Evolutionary conservation across 345 rosid genomes (phyloP).

Genomic region (Moringa oleifera): DNA sequence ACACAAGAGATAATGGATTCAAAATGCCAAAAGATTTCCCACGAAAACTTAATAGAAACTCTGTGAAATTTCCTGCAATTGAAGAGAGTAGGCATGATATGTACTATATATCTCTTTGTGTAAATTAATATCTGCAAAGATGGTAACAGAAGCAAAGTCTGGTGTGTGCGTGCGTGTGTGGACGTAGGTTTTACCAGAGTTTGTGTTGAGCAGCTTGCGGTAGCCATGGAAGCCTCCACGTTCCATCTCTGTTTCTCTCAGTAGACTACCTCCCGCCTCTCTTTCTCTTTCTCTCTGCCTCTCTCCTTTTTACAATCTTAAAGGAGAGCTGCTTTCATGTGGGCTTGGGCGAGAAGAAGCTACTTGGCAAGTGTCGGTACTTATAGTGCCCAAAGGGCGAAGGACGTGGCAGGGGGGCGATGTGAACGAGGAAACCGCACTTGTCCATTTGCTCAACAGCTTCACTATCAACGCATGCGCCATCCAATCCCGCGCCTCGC

Average conservation of each 20-base stretch:
- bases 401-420: constrained; percentile 34
- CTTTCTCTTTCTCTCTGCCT: background rate
- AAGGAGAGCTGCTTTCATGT: too few species aligned
- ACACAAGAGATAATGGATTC: too few species aligned
- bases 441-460: background rate
- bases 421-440: constrained; percentile 34
- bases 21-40: too few species aligned
- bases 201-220: constrained; percentile 42
- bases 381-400: constrained; percentile 10
- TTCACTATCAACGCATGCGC: background rate
- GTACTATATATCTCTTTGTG: too few species aligned
- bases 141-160: too few species aligned
- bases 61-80: too few species aligned
- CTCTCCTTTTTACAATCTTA: too few species aligned
- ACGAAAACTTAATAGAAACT: too few species aligned
- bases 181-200: constrained; percentile 31
- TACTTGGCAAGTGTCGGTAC: constrained; percentile 30
- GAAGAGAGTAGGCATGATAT: too few species aligned
- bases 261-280: too few species aligned
- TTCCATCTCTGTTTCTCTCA: constrained; percentile 30
- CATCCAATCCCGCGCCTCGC: background rate
- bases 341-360: background rate
- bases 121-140: too few species aligned
- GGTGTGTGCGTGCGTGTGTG: constrained; percentile 4
- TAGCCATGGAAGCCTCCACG: constrained; percentile 64